phyloP scores from a whole-genome alignment of 768 basidiomycete species.

The Cyathus striatus region DNA sequence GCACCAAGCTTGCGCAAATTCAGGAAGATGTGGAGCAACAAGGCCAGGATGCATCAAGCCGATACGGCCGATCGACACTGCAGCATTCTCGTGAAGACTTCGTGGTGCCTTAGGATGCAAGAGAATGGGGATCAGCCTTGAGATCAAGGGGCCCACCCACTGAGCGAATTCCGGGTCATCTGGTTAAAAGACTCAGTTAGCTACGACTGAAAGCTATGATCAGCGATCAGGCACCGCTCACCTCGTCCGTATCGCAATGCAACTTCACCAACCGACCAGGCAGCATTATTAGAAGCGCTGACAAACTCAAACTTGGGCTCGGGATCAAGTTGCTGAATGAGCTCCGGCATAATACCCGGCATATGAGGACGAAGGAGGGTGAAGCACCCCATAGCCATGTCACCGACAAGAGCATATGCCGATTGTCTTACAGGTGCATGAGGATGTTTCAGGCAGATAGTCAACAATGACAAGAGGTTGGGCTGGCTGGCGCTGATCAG shows the following conservation, averaged over 20 bases:
- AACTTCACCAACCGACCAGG: constrained; percentile 99
- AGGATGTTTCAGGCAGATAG: constrained; percentile 90
- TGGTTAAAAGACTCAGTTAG: constrained; percentile 16
- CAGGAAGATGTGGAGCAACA: constrained; percentile 84
- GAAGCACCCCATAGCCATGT: constrained; percentile 97
- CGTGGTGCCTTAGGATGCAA: constrained; percentile 90
- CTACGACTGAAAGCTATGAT: background rate
- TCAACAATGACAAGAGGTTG: constrained; percentile 74
- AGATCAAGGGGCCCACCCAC: constrained; percentile 85
- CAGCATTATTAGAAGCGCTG: constrained; percentile 97
- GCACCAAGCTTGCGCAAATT: constrained; percentile 96
- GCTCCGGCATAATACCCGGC: constrained; percentile 83
- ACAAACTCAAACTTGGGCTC: constrained; percentile 93
- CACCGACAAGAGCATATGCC: constrained; percentile 96
- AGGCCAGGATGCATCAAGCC: constrained; percentile 87
- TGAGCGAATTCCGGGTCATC: constrained; percentile 86
- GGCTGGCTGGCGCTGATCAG: constrained; percentile 70
- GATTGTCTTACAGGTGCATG: constrained; percentile 95
- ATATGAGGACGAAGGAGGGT: constrained; percentile 78
- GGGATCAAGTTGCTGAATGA: constrained; percentile 85
- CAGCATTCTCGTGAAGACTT: constrained; percentile 95
- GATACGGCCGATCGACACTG: constrained; percentile 95
- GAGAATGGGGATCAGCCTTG: constrained; percentile 88
- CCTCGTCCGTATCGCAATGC: constrained; percentile 86
- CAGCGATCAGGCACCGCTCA: constrained; percentile 39